Base-by-base conservation (phyloP, 106 monocot genomes). In the Dioscorea alata region DNA sequence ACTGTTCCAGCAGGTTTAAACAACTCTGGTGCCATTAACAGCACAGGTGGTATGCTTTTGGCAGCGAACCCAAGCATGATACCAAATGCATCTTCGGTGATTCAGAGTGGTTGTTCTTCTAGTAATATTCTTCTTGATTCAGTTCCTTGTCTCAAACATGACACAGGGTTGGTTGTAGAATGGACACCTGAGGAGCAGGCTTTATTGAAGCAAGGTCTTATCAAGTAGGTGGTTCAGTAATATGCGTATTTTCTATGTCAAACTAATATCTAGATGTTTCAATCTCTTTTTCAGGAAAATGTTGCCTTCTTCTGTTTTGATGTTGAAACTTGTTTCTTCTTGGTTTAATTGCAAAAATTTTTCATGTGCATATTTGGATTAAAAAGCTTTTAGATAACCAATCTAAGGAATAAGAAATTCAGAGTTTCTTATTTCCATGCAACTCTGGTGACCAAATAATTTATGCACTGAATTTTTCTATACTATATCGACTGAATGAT, bases 121-220 rank as follows among this genome's bases (percentile, higher is more conserved):
- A 84, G 74, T 32, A 58, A 84, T 23, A 88, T 79, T 20, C 69
- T 70, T 60, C 64, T 48, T 59, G 79, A 87, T 34, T 76, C 59
- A 12, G 8, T 76, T 13, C 74, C 80, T 22, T 80, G 72, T 20
- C 64, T 88, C 19, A 88, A 78, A 76, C 75, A 78, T 68, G 84
- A 84, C 59, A 76, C 81, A 24, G 88, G 79, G 18, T 63, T 88
- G 31, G 72, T 76, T 19, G 64, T 76, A 4, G 79, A 79, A 69
- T 88, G 88, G 88, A 79, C 88, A 17, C 71, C 51, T 58, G 73
- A 76, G 13, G 88, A 88, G 64, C 81, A 81, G 73, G 51, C 78
- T 34, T 50, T 74, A 17, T 66, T 88, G 65, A 79, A 73, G 49
- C 71, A 78, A 23, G 81, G 81, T 48, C 84, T 84, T 48, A 31